phyloP scores from a whole-genome alignment of 2,329 filamentous ascomycete species.

The Fusarium sulawesiense region DNA sequence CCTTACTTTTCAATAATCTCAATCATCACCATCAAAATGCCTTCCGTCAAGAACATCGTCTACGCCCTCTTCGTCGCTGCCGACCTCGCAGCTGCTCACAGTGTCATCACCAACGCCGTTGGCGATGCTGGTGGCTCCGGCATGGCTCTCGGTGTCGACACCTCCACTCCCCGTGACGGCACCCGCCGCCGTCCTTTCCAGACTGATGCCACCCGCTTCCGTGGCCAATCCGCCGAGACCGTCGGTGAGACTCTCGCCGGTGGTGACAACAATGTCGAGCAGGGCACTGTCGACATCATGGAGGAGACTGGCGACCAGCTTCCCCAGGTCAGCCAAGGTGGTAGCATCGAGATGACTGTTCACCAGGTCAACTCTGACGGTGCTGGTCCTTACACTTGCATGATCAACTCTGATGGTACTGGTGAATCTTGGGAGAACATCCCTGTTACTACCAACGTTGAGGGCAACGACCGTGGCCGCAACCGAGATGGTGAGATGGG shows the following conservation, averaged over 20 bases:
- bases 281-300: constrained; percentile 59
- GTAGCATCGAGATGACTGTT: constrained; percentile 69
- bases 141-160: constrained; percentile 63
- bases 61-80: constrained; percentile 13
- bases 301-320: constrained; percentile 65
- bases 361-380: constrained; percentile 44
- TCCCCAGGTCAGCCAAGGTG: constrained; percentile 69
- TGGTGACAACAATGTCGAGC: constrained; percentile 15
- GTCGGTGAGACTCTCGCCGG: constrained; percentile 7
- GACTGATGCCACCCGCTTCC: constrained; percentile 62
- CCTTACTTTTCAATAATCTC: background rate
- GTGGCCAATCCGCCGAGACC: background rate
- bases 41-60: constrained; percentile 16
- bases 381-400: constrained; percentile 69
- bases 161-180: constrained; percentile 69
- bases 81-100: constrained; percentile 16
- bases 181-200: constrained; percentile 71
- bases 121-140: constrained; percentile 69
- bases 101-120: constrained; percentile 49
- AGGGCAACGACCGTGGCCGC: constrained; percentile 10
- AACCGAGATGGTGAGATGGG: constrained; percentile 11
- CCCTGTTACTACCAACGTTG: background rate
- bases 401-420: constrained; percentile 71
- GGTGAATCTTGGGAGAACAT: constrained; percentile 11
- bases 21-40: background rate